Conservation (phyloP, 441 rosid species). For the Gossypium gossypioides region DNA sequence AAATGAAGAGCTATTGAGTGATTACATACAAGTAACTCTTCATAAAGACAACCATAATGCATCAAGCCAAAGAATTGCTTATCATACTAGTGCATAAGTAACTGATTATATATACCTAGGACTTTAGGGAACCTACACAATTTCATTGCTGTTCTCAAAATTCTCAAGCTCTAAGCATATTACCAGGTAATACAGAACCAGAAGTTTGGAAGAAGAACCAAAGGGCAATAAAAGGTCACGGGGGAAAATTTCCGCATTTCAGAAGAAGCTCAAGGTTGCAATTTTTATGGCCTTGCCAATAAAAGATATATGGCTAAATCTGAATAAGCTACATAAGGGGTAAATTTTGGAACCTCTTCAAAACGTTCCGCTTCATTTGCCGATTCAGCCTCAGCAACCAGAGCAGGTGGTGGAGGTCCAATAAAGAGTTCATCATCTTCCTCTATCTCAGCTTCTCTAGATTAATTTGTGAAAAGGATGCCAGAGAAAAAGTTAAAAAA, state of each 20-base stretch:
- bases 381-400: constrained; percentile 83
- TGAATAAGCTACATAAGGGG: constrained; percentile 6
- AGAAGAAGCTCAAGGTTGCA: background rate
- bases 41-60: background rate
- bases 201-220: background rate
- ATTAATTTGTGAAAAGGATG: constrained; percentile 18
- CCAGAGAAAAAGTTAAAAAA: background rate
- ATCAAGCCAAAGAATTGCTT: background rate
- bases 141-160: background rate
- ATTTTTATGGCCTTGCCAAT: background rate
- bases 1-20: constrained; percentile 7
- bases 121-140: background rate
- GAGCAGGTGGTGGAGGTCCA: constrained; percentile 85
- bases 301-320: constrained; percentile 6
- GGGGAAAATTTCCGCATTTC: background rate
- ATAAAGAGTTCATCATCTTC: constrained; percentile 68
- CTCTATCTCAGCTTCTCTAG: constrained; percentile 77
- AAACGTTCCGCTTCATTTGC: constrained; percentile 92
- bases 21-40: background rate
- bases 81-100: background rate
- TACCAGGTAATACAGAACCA: background rate
- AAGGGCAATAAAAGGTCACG: background rate
- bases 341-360: constrained; percentile 60
- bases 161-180: background rate
- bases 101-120: background rate